phyloP scores from a whole-genome alignment of 345 rosid species.

The Crucihimalaya himalaica region DNA sequence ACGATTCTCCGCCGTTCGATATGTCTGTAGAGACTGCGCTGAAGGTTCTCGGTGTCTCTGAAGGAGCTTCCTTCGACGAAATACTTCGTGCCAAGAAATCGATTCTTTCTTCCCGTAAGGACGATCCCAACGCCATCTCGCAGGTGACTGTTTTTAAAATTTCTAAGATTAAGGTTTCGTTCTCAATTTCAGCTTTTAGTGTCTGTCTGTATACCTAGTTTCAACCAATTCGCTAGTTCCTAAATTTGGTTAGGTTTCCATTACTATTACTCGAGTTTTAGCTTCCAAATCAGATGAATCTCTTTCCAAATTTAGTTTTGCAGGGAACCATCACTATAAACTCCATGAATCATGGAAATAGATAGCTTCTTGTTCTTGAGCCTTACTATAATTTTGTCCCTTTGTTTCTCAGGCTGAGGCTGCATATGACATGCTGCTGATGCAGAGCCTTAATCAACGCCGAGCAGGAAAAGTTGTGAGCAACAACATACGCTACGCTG shows the following conservation, averaged over 20 bases:
- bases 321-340: neutral
- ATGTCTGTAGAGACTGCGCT: conserved; percentile 96
- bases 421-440: conserved; percentile 96
- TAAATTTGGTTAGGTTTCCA: conserved; percentile 6
- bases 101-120: conserved; percentile 69
- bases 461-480: conserved; percentile 80
- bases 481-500: conserved; percentile 82
- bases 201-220: neutral
- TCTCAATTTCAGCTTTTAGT: neutral
- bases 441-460: conserved; percentile 91
- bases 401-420: conserved; percentile 72
- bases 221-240: conserved; percentile 1
- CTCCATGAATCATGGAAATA: neutral
- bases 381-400: neutral
- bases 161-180: too few species aligned
- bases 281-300: neutral
- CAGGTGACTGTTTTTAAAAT: conserved; percentile 57
- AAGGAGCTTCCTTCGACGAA: conserved; percentile 86
- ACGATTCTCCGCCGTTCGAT: conserved; percentile 89
- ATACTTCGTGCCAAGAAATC: conserved; percentile 93
- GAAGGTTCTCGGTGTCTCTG: conserved; percentile 92
- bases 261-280: neutral
- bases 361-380: neutral
- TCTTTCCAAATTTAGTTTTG: too few species aligned
- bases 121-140: conserved; percentile 71